These are phyloP conservation scores for Aspergillus sp. DNA, from an alignment of 2,329 filamentous ascomycete species.

Conservation along the genomic window DNA sequence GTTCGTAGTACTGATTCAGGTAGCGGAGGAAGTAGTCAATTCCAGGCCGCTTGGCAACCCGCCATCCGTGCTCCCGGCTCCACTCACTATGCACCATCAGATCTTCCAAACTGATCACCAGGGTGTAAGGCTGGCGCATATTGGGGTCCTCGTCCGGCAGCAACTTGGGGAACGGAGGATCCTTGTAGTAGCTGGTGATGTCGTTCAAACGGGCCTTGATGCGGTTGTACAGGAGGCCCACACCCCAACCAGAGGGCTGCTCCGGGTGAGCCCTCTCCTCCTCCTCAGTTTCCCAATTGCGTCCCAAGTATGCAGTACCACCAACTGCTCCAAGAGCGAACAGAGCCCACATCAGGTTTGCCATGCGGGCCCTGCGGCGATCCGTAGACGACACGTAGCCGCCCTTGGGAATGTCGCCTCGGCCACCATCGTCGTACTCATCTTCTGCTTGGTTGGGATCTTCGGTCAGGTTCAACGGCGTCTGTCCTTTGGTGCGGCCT, in stretches of 20 bases:
- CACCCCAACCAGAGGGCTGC: conserved; percentile 71
- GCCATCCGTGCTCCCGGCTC: conserved; percentile 89
- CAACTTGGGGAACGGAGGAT: conserved; percentile 89
- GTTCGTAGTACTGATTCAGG: conserved; percentile 93
- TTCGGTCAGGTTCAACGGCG: conserved; percentile 48
- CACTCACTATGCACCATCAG: conserved; percentile 92
- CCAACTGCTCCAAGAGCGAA: conserved; percentile 52
- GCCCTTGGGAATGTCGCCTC: conserved; percentile 61
- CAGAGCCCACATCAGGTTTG: conserved; percentile 64
- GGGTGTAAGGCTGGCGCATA: conserved; percentile 79
- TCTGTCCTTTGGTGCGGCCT: conserved; percentile 30
- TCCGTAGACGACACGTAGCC: conserved; percentile 90
- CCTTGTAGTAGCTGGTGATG: conserved; percentile 85
- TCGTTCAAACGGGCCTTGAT: conserved; percentile 67
- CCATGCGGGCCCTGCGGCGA: conserved; percentile 66
- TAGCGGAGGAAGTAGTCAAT: conserved; percentile 97
- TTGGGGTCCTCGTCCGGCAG: conserved; percentile 66
- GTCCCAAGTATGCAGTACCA: conserved; percentile 68
- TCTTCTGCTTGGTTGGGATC: conserved; percentile 38
- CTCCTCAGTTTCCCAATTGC: conserved; percentile 73
- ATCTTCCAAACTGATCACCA: conserved; percentile 89
- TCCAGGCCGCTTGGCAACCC: conserved; percentile 87
- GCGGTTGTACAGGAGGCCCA: conserved; percentile 71
- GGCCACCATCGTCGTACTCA: conserved; percentile 43
- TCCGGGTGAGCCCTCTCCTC: conserved; percentile 65